These are phyloP conservation scores for Penicillium brevicompactum DNA, from an alignment of 2,329 filamentous ascomycete genomes.

Conservation along the genomic window DNA sequence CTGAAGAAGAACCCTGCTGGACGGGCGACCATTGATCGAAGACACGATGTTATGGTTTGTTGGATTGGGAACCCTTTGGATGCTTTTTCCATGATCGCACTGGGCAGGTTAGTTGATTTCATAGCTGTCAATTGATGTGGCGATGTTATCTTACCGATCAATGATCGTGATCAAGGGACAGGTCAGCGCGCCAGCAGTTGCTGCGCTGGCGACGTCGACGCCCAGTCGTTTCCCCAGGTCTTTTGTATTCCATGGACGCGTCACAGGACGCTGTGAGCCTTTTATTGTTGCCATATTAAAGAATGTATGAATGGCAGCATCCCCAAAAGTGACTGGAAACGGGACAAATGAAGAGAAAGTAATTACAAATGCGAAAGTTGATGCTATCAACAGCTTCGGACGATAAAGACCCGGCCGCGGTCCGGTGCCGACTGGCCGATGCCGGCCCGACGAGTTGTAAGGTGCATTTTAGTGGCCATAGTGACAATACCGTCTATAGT, in stretches of 20 bases:
- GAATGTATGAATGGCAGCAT: slow-evolving; percentile 25
- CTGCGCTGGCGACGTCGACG: slow-evolving; percentile 69
- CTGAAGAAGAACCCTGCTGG: slow-evolving; percentile 48
- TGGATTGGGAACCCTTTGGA: slow-evolving; percentile 47
- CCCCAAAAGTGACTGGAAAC: slow-evolving; percentile 9
- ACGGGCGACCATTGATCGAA: slow-evolving; percentile 42
- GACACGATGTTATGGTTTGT: slow-evolving; percentile 42
- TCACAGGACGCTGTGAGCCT: slow-evolving; percentile 18
- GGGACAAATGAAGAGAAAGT: slow-evolving; percentile 14
- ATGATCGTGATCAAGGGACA: slow-evolving; percentile 86
- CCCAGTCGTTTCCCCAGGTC: slow-evolving; percentile 68
- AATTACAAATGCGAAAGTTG: slow-evolving; percentile 20
- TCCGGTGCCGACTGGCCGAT: slow-evolving; percentile 28
- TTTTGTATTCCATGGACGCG: slow-evolving; percentile 69
- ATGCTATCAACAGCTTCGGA: slow-evolving; percentile 16
- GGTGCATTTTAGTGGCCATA: too few relatives aligned
- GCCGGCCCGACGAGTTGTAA: slow-evolving; percentile 25
- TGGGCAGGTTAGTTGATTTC: slow-evolving; percentile 18
- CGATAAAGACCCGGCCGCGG: slow-evolving; percentile 30
- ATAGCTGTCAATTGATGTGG: not conserved
- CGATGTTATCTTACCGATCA: slow-evolving; percentile 64
- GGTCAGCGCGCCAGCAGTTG: slow-evolving; percentile 72
- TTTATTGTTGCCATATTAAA: slow-evolving; percentile 25
- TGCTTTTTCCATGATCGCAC: slow-evolving; percentile 54
- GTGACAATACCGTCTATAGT: too few relatives aligned